Evolutionary conservation across 2,329 filamentous ascomycete species (phyloP).

Genomic region (Talaromyces sp.): DNA sequence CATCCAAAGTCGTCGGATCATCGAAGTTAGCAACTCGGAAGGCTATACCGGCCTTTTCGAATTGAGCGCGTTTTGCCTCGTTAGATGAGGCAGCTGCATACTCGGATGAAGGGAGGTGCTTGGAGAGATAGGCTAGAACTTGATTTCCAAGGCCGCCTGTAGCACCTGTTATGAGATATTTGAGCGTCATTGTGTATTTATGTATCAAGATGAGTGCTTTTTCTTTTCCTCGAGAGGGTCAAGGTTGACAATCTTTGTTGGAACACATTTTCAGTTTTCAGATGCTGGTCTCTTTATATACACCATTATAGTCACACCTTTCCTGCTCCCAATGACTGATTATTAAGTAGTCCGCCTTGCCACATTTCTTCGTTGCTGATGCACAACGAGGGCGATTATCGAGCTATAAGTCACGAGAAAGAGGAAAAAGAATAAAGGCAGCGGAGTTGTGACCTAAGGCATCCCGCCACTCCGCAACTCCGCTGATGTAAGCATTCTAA

Average conservation of each 20-base stretch:
- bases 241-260: neutral
- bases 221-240: neutral
- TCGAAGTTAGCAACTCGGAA: slow-evolving; percentile 55
- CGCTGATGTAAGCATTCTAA: neutral
- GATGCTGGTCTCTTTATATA: neutral
- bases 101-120: slow-evolving; percentile 39
- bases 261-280: neutral
- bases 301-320: neutral
- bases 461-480: slow-evolving; percentile 5
- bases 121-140: slow-evolving; percentile 33
- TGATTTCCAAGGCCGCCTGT: slow-evolving; percentile 37
- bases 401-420: neutral
- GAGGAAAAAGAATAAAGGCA: neutral
- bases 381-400: neutral
- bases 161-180: slow-evolving; percentile 39
- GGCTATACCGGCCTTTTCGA: slow-evolving; percentile 44
- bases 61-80: slow-evolving; percentile 38
- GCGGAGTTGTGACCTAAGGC: slow-evolving; percentile 5
- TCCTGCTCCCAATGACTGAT: neutral
- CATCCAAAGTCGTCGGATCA: slow-evolving; percentile 43
- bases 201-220: neutral
- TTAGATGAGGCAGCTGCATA: slow-evolving; percentile 50
- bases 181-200: slow-evolving; percentile 31
- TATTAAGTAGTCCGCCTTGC: slow-evolving; percentile 10
- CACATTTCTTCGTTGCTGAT: neutral